phyloP scores from a whole-genome alignment of 1,284 basidiomycete genomes.

The Takashimella koratensis region DNA sequence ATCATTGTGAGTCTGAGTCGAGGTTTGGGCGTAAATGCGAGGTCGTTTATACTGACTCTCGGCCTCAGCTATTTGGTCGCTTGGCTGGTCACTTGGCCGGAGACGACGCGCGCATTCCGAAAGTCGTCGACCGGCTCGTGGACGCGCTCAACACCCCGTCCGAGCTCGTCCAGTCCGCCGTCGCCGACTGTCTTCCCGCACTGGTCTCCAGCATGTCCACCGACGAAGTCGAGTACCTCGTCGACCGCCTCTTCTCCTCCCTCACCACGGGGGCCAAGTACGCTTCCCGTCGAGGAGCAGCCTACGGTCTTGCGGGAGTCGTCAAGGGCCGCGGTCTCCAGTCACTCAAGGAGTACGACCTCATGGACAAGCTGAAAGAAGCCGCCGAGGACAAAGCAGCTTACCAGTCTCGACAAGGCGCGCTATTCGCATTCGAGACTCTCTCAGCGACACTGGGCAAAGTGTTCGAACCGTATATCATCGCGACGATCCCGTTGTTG shows the following conservation, averaged over 20 bases:
- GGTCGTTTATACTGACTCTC: background rate
- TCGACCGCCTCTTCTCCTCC: constrained; percentile 72
- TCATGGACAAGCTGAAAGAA: constrained; percentile 69
- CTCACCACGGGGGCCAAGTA: constrained; percentile 79
- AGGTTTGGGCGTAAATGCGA: too few relatives aligned
- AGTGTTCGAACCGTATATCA: constrained; percentile 88
- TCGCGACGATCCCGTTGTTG: constrained; percentile 77
- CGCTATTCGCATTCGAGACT: constrained; percentile 93
- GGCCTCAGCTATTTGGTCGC: constrained; percentile 69
- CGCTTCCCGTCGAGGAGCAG: constrained; percentile 85
- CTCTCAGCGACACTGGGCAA: constrained; percentile 80
- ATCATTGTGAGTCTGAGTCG: constrained; percentile 65
- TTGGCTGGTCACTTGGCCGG: constrained; percentile 82
- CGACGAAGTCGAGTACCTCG: constrained; percentile 61
- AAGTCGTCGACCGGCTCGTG: constrained; percentile 85
- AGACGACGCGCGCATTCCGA: constrained; percentile 69
- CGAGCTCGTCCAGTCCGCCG: constrained; percentile 94
- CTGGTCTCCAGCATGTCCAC: constrained; percentile 71
- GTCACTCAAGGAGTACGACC: constrained; percentile 76
- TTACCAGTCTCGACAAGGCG: constrained; percentile 84
- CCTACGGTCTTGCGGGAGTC: constrained; percentile 91
- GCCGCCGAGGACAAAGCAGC: constrained; percentile 87
- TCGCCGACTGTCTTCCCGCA: constrained; percentile 89
- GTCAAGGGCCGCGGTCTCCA: constrained; percentile 85
- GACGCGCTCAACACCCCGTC: constrained; percentile 91